Evolutionary conservation across 345 rosid species (phyloP).

Genomic region (Geranium rotundifolium): DNA sequence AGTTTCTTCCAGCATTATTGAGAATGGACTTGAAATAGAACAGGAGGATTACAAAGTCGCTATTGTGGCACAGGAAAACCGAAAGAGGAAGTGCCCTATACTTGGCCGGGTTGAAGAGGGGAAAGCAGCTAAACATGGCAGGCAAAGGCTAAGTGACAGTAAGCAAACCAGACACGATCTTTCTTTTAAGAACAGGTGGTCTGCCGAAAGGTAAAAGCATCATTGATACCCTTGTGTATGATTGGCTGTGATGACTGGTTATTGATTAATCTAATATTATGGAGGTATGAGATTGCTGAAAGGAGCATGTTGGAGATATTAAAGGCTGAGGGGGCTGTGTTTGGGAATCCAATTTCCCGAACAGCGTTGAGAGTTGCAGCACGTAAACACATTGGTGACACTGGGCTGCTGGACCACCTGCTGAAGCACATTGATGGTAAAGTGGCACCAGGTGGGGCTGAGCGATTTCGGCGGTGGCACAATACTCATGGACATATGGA

Average conservation of each 20-base stretch:
- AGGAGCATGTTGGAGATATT: conserved; percentile 49
- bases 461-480: conserved; percentile 76
- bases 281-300: conserved; percentile 64
- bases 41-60: conserved; percentile 17
- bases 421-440: conserved; percentile 85
- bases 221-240: not conserved
- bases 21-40: conserved; percentile 25
- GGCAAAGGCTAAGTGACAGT: conserved; percentile 9
- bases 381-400: conserved; percentile 68
- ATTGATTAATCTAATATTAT: conserved; percentile 4
- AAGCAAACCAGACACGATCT: conserved; percentile 18
- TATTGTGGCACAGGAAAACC: conserved; percentile 15
- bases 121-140: conserved; percentile 13
- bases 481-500: conserved; percentile 72
- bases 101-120: conserved; percentile 16
- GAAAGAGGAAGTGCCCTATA: conserved; percentile 29
- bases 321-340: conserved; percentile 66
- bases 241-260: not conserved
- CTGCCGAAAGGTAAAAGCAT: conserved; percentile 44
- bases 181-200: conserved; percentile 42
- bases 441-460: conserved; percentile 73
- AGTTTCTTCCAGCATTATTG: conserved; percentile 15
- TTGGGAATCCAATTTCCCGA: conserved; percentile 57
- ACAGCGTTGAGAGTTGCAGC: conserved; percentile 46
- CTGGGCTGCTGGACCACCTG: conserved; percentile 89